phyloP scores from a whole-genome alignment of 2,329 filamentous ascomycete genomes.

The Talaromyces sp. region DNA sequence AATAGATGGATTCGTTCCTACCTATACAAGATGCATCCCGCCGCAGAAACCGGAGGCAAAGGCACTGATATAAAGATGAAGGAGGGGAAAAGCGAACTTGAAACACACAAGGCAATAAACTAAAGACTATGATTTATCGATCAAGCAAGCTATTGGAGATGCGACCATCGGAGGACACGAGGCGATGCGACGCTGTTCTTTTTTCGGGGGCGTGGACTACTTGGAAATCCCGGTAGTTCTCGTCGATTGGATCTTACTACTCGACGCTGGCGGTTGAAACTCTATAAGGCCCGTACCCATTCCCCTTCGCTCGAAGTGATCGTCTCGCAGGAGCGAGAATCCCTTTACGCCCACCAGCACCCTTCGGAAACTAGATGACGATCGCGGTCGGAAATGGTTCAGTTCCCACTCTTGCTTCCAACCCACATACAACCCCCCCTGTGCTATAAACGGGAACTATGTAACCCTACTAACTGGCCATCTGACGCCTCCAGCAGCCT shows the following conservation, averaged over 20 bases:
- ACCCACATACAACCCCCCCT: constrained; percentile 2
- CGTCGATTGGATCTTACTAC: constrained; percentile 7
- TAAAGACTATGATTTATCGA: neutral
- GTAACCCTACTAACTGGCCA: constrained; percentile 23
- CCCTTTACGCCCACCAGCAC: neutral
- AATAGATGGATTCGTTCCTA: neutral
- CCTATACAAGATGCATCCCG: neutral
- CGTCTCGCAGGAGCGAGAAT: neutral
- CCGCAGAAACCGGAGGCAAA: neutral
- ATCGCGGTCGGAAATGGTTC: constrained; percentile 7
- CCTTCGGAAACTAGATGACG: neutral
- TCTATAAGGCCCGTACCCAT: neutral
- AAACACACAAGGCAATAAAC: neutral
- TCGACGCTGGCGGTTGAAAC: neutral
- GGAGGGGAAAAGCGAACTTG: constrained; percentile 8
- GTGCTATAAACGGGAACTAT: constrained; percentile 21
- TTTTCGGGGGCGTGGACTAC: constrained; percentile 16
- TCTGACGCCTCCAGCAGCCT: constrained; percentile 11
- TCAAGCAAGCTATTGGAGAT: constrained; percentile 21
- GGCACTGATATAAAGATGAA: neutral
- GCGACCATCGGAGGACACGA: constrained; percentile 38
- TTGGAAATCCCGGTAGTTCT: constrained; percentile 13
- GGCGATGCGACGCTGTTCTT: constrained; percentile 39
- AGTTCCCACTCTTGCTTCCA: neutral
- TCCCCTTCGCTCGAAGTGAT: neutral